A percentile compares a stretch with the other conserved stretches of the same genome.
Evolutionary conservation across 495 filamentous ascomycete species (phyloP).

Genomic region (Hyaloscypha bicolor): DNA sequence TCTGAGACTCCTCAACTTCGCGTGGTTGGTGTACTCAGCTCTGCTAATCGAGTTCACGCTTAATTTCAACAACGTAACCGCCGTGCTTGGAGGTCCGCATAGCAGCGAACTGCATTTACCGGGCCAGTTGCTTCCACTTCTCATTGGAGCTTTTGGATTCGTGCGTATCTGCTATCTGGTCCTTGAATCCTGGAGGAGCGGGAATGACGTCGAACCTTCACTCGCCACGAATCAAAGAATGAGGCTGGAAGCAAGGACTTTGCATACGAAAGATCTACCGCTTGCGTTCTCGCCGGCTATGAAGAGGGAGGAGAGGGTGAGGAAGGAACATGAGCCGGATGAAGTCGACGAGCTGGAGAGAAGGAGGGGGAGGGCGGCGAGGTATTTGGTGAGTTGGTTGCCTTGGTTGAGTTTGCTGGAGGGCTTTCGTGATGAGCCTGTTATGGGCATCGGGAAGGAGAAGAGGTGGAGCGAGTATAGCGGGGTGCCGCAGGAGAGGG

Average conservation of each 20-base stretch:
- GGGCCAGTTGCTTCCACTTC: background rate
- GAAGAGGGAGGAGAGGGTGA: background rate
- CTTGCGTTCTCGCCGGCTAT: no score
- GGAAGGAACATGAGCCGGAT: no score
- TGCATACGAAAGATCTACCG: no score
- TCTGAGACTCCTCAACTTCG: background rate
- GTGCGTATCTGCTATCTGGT: background rate
- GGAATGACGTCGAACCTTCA: background rate
- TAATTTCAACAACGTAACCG: background rate
- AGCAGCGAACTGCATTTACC: background rate
- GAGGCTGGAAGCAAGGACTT: no score
- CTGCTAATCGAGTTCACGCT: background rate
- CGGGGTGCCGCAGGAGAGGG: no score
- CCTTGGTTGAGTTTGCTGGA: no score
- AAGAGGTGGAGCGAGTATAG: no score
- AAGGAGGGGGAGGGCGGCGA: no score
- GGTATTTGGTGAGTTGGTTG: no score
- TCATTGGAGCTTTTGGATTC: background rate
- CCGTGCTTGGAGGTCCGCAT: background rate
- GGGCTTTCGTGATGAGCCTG: no score
- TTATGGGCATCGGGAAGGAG: no score
- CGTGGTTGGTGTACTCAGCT: background rate
- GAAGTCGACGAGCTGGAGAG: no score
- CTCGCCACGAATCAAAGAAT: background rate
- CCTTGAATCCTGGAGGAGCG: background rate